These are phyloP conservation scores for Takashimella koratensis DNA, from an alignment of 1,284 basidiomycete genomes.

Conservation along the genomic window DNA sequence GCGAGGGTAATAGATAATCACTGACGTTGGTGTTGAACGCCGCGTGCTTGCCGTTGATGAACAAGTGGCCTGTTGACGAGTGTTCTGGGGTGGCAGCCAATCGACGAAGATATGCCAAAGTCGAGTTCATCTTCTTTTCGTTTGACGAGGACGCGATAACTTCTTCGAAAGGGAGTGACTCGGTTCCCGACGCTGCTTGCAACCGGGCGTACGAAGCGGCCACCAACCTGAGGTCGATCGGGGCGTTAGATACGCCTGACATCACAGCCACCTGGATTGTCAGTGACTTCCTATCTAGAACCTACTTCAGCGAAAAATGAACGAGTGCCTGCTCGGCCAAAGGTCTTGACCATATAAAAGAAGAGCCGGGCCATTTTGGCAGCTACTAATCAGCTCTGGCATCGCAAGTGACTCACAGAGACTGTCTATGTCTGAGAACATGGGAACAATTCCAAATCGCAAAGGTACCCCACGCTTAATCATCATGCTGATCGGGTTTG, in stretches of 20 bases:
- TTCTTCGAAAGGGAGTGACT: constrained; percentile 42
- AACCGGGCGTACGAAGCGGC: constrained; percentile 29
- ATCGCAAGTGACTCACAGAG: constrained; percentile 21
- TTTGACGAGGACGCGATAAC: constrained; percentile 44
- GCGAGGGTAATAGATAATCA: constrained; percentile 16
- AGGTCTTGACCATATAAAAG: constrained; percentile 62
- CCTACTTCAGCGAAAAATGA: constrained; percentile 60
- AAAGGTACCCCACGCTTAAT: constrained; percentile 70
- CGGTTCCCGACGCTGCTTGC: constrained; percentile 8
- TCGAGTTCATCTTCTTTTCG: constrained; percentile 19
- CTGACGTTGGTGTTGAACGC: constrained; percentile 67
- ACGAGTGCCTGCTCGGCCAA: constrained; percentile 62
- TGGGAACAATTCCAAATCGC: constrained; percentile 77
- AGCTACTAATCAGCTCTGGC: constrained; percentile 48
- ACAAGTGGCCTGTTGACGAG: constrained; percentile 51
- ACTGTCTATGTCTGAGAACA: constrained; percentile 50
- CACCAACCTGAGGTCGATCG: constrained; percentile 24
- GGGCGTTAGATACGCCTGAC: background rate
- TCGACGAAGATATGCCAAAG: constrained; percentile 30
- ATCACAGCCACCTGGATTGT: background rate
- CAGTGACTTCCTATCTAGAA: constrained; percentile 1
- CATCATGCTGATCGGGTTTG: constrained; percentile 55
- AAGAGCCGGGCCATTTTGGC: constrained; percentile 67
- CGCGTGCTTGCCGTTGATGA: constrained; percentile 84
- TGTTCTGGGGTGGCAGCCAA: constrained; percentile 30